These are phyloP conservation scores for Hemisphaericaspora subhashii DNA, from an alignment of 1,139 yeast species.

Conservation along the genomic window DNA sequence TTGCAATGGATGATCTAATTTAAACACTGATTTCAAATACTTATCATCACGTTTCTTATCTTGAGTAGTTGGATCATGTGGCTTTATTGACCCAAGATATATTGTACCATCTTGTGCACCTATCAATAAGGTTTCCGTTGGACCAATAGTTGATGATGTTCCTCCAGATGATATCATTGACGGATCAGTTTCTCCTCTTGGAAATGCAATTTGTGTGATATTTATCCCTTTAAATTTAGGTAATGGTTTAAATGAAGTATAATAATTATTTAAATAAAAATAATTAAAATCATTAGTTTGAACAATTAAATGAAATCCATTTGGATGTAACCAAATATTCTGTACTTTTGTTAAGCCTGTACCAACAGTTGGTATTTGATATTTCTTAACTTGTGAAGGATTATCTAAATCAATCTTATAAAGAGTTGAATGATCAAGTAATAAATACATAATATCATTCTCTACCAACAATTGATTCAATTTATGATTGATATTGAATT, in stretches of 20 bases:
- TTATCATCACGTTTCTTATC: slow-evolving; percentile 41
- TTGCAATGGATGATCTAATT: slow-evolving; percentile 13
- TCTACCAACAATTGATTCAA: slow-evolving; percentile 29
- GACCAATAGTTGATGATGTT: slow-evolving; percentile 6
- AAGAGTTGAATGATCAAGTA: slow-evolving; percentile 22
- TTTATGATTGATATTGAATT: slow-evolving; percentile 33
- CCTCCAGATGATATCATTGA: slow-evolving; percentile 1
- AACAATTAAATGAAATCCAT: slow-evolving; percentile 36
- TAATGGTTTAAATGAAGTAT: slow-evolving; percentile 33
- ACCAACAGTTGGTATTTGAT: slow-evolving; percentile 26
- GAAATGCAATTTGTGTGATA: slow-evolving; percentile 28
- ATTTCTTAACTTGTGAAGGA: slow-evolving; percentile 36
- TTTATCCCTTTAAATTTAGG: slow-evolving; percentile 32
- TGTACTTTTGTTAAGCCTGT: slow-evolving; percentile 18
- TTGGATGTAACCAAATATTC: slow-evolving; percentile 41
- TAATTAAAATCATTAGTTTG: slow-evolving; percentile 26
- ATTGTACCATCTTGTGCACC: slow-evolving; percentile 31
- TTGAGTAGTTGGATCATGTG: slow-evolving; percentile 23
- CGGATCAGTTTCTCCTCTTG: slow-evolving; percentile 6
- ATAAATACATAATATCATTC: slow-evolving; percentile 37
- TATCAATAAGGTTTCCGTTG: slow-evolving; percentile 32
- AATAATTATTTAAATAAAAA: slow-evolving; percentile 34
- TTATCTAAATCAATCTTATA: slow-evolving; percentile 35
- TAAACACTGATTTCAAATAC: slow-evolving; percentile 30
- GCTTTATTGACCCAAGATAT: slow-evolving; percentile 29